Evolutionary conservation across 73 alveolate species (phyloP).

Genomic region (Symbiodinium natans): DNA sequence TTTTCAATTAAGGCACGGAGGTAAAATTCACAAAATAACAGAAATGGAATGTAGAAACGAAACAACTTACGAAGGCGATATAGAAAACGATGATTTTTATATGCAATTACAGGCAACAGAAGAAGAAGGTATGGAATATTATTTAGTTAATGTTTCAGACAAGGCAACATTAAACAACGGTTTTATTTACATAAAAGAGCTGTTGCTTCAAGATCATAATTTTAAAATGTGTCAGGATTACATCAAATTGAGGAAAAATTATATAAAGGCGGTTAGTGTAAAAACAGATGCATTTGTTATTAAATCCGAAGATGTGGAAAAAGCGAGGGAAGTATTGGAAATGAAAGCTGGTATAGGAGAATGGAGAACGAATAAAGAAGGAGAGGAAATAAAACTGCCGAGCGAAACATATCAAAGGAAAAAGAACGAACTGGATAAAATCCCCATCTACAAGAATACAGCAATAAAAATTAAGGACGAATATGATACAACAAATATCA

Average conservation of each 20-base stretch:
- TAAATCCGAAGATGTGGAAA: not conserved
- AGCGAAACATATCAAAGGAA: not conserved
- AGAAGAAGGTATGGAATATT: not conserved
- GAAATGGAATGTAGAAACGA: no score
- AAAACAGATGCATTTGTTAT: slow-evolving; percentile 21
- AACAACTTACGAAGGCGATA: not conserved
- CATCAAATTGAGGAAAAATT: not conserved
- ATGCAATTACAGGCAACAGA: no score
- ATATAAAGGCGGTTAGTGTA: not conserved
- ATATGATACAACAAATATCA: slow-evolving; percentile 6
- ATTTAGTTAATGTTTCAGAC: not conserved
- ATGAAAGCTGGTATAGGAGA: not conserved
- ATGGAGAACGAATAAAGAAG: not conserved
- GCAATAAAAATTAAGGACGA: not conserved
- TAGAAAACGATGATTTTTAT: not conserved
- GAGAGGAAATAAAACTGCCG: not conserved
- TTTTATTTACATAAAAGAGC: not conserved
- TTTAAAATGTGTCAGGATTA: not conserved
- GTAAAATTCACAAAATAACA: slow-evolving; percentile 3
- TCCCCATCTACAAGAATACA: not conserved
- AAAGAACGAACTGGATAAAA: not conserved
- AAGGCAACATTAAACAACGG: not conserved
- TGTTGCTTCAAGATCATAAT: not conserved
- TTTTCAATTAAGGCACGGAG: not conserved
- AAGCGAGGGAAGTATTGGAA: not conserved